Conservation (phyloP, 179 eudicot species). For the Beta corolliflora region DNA sequence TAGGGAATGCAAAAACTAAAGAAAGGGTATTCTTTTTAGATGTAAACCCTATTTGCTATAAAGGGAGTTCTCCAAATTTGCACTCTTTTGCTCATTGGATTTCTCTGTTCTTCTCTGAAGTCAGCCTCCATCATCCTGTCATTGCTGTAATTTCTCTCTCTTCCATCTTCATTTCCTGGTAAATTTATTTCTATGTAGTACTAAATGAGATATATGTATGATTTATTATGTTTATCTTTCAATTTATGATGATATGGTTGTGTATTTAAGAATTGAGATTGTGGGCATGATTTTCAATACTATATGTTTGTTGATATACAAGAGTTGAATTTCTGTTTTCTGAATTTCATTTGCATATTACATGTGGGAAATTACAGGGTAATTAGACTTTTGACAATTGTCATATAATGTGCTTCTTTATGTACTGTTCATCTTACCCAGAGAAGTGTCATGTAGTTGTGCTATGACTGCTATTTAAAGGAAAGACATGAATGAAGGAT, state of each 20-base stretch:
- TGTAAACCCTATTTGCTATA: slow-evolving; percentile 85
- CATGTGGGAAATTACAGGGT: background rate
- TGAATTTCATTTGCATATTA: background rate
- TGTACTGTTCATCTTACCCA: background rate
- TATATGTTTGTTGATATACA: background rate
- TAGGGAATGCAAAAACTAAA: slow-evolving; percentile 25
- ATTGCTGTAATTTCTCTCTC: slow-evolving; percentile 63
- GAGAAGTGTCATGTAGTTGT: background rate
- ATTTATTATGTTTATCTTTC: background rate
- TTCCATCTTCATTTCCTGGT: background rate
- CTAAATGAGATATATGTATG: background rate
- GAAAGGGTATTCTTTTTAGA: slow-evolving; percentile 86
- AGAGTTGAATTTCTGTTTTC: background rate
- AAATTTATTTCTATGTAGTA: background rate
- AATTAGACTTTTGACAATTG: background rate
- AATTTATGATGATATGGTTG: background rate
- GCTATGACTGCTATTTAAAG: no score
- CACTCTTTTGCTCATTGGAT: slow-evolving; percentile 74
- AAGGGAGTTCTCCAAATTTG: slow-evolving; percentile 67
- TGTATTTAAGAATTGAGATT: background rate
- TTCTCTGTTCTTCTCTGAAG: slow-evolving; percentile 87
- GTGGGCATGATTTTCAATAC: background rate
- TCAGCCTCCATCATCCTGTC: slow-evolving; percentile 73
- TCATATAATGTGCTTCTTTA: background rate
- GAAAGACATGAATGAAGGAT: no score